These are phyloP conservation scores for Anthracocystis walkeri DNA, from an alignment of 1,284 basidiomycete genomes.

Conservation along the genomic window DNA sequence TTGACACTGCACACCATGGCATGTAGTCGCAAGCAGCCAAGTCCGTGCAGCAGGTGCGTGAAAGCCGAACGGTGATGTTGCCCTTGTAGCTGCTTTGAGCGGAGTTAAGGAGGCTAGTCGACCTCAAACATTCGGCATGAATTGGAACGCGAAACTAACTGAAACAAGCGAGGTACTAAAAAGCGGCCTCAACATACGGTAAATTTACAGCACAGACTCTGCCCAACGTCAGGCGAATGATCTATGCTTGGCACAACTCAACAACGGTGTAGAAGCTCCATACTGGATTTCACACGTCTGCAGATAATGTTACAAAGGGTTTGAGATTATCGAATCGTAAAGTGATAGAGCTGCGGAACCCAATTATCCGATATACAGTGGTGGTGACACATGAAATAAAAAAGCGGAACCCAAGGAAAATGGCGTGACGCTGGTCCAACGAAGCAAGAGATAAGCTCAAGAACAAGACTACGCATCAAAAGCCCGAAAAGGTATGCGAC, in stretches of 20 bases:
- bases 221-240: not conserved
- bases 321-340: not conserved
- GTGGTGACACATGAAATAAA: not conserved
- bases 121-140: too few species aligned
- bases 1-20: too few species aligned
- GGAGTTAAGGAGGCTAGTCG: too few species aligned
- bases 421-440: not conserved
- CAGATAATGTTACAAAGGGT: not conserved
- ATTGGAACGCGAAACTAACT: too few species aligned
- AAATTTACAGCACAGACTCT: too few species aligned
- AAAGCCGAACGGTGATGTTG: too few species aligned
- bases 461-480: slow-evolving; percentile 1
- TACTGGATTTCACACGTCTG: not conserved
- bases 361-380: not conserved
- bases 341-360: too few species aligned
- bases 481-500: slow-evolving; percentile 42
- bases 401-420: not conserved
- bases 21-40: too few species aligned
- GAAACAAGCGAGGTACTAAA: too few species aligned
- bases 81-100: too few species aligned
- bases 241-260: not conserved
- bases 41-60: too few species aligned
- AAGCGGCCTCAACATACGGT: too few species aligned
- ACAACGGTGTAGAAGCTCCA: not conserved
- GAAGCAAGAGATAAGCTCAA: not conserved